A percentile compares a stretch with the other conserved stretches of the same genome.
Evolutionary conservation across 2,329 filamentous ascomycete genomes (phyloP).

Genomic region (Xylariaceae sp.): DNA sequence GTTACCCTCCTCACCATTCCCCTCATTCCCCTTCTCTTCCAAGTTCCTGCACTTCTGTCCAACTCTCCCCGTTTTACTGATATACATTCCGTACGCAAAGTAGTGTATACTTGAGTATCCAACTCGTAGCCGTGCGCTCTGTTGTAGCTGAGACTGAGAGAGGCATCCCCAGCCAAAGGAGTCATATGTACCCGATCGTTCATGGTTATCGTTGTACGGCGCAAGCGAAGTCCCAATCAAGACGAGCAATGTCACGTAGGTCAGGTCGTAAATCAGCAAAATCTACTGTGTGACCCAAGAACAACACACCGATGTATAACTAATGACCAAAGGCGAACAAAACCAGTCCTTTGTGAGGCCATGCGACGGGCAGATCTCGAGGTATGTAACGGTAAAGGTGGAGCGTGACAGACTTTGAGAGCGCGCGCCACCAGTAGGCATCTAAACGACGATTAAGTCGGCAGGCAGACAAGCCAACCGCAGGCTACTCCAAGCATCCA

Average conservation of each 20-base stretch:
- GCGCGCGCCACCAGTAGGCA: not conserved
- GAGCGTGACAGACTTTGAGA: not conserved
- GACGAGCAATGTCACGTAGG: not conserved
- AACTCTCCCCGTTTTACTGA: not conserved
- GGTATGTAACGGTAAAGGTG: constrained; percentile 12
- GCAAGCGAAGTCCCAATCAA: constrained; percentile 6
- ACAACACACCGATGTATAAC: not conserved
- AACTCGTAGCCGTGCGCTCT: not conserved
- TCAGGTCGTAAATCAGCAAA: not conserved
- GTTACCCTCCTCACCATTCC: not conserved
- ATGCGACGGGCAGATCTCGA: constrained; percentile 13
- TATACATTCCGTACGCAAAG: too few species aligned
- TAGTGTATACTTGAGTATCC: not conserved
- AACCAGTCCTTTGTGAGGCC: constrained; percentile 21
- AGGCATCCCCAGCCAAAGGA: too few species aligned
- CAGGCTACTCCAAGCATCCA: constrained; percentile 13
- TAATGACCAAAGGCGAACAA: not conserved
- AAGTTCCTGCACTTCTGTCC: constrained; percentile 1
- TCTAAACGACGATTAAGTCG: not conserved
- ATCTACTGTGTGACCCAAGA: constrained; percentile 6
- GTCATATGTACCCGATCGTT: not conserved
- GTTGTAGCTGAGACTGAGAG: too few species aligned
- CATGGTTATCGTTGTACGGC: constrained; percentile 6
- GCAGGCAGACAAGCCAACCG: not conserved
- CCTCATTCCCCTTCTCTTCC: constrained; percentile 1